Percentiles rank a stretch among this genome's conserved stretches.
phyloP scores from a whole-genome alignment of 2,329 filamentous ascomycete species.

The Calonectria multiphialidica region DNA sequence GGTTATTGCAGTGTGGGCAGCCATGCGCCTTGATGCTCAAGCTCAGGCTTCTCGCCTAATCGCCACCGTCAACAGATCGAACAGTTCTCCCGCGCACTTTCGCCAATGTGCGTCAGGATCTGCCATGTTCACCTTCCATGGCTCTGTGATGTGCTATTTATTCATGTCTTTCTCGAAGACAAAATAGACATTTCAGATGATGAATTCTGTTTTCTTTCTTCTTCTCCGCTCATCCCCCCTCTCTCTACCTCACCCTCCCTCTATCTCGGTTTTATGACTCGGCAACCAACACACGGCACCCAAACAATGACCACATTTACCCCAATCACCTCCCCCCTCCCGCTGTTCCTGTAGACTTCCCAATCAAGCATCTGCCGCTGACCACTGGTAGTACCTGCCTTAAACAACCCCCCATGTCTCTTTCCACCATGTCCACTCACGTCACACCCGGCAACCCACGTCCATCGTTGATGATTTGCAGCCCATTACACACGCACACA shows the following conservation, averaged over 20 bases:
- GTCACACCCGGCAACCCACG: conserved; percentile 16
- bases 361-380: too few species aligned
- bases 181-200: neutral
- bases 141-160: too few species aligned
- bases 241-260: too few species aligned
- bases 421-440: conserved; percentile 1
- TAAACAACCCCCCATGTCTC: conserved; percentile 13
- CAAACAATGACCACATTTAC: neutral
- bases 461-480: conserved; percentile 18
- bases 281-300: neutral
- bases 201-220: too few species aligned
- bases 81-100: neutral
- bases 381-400: neutral
- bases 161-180: neutral
- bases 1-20: conserved; percentile 16
- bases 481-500: neutral
- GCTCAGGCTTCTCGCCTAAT: neutral
- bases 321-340: neutral
- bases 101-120: neutral
- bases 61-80: neutral
- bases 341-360: neutral
- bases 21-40: neutral
- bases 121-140: neutral
- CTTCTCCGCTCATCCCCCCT: too few species aligned
- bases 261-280: neutral